phyloP scores from a whole-genome alignment of 352 stramenopile genomes.

The Phytopythium oedochilum region DNA sequence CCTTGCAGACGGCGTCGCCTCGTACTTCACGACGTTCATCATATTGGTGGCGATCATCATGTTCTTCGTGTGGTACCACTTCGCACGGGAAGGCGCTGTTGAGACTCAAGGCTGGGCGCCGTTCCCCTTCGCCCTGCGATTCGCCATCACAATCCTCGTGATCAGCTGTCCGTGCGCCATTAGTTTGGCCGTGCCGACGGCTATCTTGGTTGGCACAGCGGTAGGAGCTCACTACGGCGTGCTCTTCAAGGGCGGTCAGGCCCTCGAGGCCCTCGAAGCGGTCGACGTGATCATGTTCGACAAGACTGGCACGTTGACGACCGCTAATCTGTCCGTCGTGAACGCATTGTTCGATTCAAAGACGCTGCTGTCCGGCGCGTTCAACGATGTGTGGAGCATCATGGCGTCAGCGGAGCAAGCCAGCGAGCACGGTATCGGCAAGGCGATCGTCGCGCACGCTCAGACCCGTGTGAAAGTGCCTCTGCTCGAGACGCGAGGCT shows the following conservation, averaged over 20 bases:
- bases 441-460: slow-evolving; percentile 44
- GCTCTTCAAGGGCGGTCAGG: slow-evolving; percentile 73
- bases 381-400: slow-evolving; percentile 32
- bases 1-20: slow-evolving; percentile 55
- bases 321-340: slow-evolving; percentile 43
- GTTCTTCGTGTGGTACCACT: slow-evolving; percentile 72
- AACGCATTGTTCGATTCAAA: slow-evolving; percentile 11
- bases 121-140: slow-evolving; percentile 70
- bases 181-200: slow-evolving; percentile 67
- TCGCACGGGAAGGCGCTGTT: slow-evolving; percentile 33
- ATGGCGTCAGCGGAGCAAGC: slow-evolving; percentile 44
- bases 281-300: slow-evolving; percentile 78
- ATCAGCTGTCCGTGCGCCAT: slow-evolving; percentile 80
- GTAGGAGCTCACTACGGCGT: slow-evolving; percentile 77
- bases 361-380: slow-evolving; percentile 10
- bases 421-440: slow-evolving; percentile 68
- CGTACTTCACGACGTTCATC: slow-evolving; percentile 76
- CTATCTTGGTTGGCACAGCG: slow-evolving; percentile 75
- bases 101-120: slow-evolving; percentile 48
- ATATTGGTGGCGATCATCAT: slow-evolving; percentile 50
- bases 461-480: slow-evolving; percentile 9
- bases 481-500: slow-evolving; percentile 20
- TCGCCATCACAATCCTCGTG: slow-evolving; percentile 73
- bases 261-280: slow-evolving; percentile 59
- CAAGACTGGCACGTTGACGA: slow-evolving; percentile 79